A percentile compares a stretch with the other conserved stretches of the same genome.
Evolutionary conservation across 1,284 basidiomycete species (phyloP).

Genomic region (Puccinia horiana): DNA sequence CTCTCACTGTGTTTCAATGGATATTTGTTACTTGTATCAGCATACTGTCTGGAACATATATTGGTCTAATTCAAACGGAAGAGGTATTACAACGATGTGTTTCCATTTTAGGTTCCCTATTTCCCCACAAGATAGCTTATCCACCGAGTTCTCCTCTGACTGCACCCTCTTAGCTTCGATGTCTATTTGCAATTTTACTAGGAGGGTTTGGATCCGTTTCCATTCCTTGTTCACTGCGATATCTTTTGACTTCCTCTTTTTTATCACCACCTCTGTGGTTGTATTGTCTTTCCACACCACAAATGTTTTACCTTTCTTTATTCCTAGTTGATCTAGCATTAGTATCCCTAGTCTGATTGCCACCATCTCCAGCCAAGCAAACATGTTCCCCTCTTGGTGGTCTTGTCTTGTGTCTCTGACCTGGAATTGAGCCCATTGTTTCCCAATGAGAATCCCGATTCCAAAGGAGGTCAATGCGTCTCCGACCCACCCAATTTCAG

Average conservation of each 20-base stretch:
- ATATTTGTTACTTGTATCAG: too few relatives aligned
- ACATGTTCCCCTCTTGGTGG: too few relatives aligned
- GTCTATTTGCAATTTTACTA: neutral
- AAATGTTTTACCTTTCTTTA: neutral
- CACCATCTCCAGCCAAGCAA: too few relatives aligned
- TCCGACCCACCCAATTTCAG: too few relatives aligned
- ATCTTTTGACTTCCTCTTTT: neutral
- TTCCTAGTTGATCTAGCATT: neutral
- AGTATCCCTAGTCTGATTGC: too few relatives aligned
- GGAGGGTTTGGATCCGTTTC: neutral
- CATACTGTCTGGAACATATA: neutral
- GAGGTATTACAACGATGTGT: neutral
- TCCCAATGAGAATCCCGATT: too few relatives aligned
- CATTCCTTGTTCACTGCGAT: neutral
- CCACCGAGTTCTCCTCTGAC: neutral
- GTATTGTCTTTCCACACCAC: too few relatives aligned
- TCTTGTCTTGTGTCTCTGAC: too few relatives aligned
- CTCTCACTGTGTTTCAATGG: too few relatives aligned
- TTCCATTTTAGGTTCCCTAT: neutral
- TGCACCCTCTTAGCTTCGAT: neutral
- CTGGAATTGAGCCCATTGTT: too few relatives aligned
- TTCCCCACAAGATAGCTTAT: neutral
- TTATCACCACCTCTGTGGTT: too few relatives aligned
- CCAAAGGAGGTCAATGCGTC: too few relatives aligned
- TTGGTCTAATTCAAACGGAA: neutral